Percentiles rank a stretch among this genome's conserved stretches.
Conservation (phyloP, 2,329 filamentous ascomycete species). For the Curvularia spicifera region DNA sequence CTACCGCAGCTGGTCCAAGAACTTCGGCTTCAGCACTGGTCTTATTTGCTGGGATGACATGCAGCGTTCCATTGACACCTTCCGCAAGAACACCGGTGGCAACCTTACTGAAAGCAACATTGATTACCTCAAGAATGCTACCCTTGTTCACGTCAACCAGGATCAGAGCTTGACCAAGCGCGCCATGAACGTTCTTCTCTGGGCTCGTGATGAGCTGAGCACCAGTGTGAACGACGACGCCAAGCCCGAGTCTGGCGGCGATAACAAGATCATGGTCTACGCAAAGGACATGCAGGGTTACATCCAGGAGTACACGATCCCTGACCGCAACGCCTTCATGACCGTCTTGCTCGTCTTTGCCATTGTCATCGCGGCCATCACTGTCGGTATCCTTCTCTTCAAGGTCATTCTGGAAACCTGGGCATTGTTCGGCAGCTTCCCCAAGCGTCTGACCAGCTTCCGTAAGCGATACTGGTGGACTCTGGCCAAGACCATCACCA, state of each 20-base stretch:
- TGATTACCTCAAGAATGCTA: conserved; percentile 74
- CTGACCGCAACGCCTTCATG: conserved; percentile 93
- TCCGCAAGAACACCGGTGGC: conserved; percentile 80
- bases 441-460: conserved; percentile 79
- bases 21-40: conserved; percentile 91
- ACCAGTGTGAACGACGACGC: conserved; percentile 41
- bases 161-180: conserved; percentile 64
- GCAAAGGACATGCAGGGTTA: conserved; percentile 82
- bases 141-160: conserved; percentile 72
- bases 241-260: conserved; percentile 50
- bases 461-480: conserved; percentile 96
- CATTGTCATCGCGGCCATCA: conserved; percentile 82
- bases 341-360: conserved; percentile 88
- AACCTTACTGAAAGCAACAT: conserved; percentile 84
- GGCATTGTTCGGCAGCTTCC: conserved; percentile 88
- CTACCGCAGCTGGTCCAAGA: conserved; percentile 88
- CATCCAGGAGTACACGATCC: conserved; percentile 83
- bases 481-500: conserved; percentile 86
- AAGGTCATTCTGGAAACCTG: conserved; percentile 91
- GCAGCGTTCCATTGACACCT: conserved; percentile 82
- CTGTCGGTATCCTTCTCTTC: conserved; percentile 83
- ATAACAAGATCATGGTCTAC: conserved; percentile 57
- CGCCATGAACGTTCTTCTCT: conserved; percentile 54
- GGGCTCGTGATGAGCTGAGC: conserved; percentile 58
- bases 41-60: conserved; percentile 82